phyloP scores from a whole-genome alignment of 495 filamentous ascomycete species.

The Endocarpon pusillum region DNA sequence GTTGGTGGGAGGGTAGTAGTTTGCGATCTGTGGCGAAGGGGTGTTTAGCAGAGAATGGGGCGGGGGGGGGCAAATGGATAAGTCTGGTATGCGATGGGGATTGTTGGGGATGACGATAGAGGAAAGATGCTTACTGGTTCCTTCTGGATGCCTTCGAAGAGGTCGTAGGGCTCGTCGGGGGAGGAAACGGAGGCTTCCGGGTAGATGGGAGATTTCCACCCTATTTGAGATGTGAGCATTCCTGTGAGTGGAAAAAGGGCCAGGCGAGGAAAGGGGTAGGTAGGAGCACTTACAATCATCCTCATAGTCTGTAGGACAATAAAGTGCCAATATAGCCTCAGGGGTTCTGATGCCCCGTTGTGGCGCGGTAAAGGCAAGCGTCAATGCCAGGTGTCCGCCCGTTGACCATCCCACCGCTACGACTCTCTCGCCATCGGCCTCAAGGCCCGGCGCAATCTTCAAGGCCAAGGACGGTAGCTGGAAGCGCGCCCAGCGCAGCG shows the following conservation, averaged over 20 bases:
- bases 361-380: slow-evolving; percentile 21
- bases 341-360: slow-evolving; percentile 21
- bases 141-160: slow-evolving; percentile 15
- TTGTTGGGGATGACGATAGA: too few relatives aligned
- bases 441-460: slow-evolving; percentile 23
- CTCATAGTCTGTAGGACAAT: slow-evolving; percentile 30
- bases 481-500: slow-evolving; percentile 25
- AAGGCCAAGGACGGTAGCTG: slow-evolving; percentile 21
- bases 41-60: too few relatives aligned
- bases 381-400: slow-evolving; percentile 33
- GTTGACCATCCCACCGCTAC: slow-evolving; percentile 40
- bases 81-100: too few relatives aligned
- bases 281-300: too few relatives aligned
- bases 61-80: too few relatives aligned
- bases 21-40: too few relatives aligned
- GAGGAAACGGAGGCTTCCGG: slow-evolving; percentile 3
- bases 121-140: slow-evolving; percentile 19
- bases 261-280: too few relatives aligned
- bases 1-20: too few relatives aligned
- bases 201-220: slow-evolving; percentile 8
- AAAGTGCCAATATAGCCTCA: slow-evolving; percentile 33
- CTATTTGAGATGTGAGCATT: too few relatives aligned
- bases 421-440: slow-evolving; percentile 22
- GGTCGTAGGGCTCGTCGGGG: slow-evolving; percentile 7
- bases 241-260: too few relatives aligned